Evolutionary conservation across 2,329 filamentous ascomycete species (phyloP).

Genomic region (Ceratocystiopsis minuta): DNA sequence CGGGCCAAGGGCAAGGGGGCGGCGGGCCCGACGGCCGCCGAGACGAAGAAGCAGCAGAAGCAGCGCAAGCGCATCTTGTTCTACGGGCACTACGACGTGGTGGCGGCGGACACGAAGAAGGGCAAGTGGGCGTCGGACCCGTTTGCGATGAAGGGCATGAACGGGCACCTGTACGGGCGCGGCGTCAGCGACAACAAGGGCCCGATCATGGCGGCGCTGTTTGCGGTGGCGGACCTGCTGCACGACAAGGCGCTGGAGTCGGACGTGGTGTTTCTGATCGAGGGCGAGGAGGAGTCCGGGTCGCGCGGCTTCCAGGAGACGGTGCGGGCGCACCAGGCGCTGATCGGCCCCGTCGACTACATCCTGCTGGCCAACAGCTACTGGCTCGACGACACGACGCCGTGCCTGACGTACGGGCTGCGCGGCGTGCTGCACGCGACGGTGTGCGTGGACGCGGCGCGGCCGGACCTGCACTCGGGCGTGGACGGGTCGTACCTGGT

Average conservation of each 20-base stretch:
- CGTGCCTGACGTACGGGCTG: constrained; percentile 86
- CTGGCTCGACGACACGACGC: constrained; percentile 92
- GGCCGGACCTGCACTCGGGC: constrained; percentile 83
- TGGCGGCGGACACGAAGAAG: constrained; percentile 68
- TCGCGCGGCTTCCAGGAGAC: constrained; percentile 80
- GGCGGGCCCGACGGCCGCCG: not conserved
- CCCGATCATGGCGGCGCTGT: constrained; percentile 82
- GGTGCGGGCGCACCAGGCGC: constrained; percentile 58
- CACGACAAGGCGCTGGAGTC: constrained; percentile 69
- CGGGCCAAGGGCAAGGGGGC: constrained; percentile 21
- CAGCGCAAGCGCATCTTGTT: constrained; percentile 77
- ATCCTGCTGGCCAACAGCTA: constrained; percentile 94
- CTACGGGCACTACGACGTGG: constrained; percentile 96
- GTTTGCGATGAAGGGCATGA: constrained; percentile 73
- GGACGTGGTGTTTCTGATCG: constrained; percentile 85
- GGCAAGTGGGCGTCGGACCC: constrained; percentile 77
- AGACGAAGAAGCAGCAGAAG: constrained; percentile 14
- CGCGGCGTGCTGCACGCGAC: constrained; percentile 89
- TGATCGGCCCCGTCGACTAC: constrained; percentile 84
- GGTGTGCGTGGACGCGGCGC: constrained; percentile 66
- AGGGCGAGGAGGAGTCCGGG: constrained; percentile 91
- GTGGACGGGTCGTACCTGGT: constrained; percentile 88
- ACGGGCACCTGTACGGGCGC: constrained; percentile 85
- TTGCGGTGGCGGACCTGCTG: constrained; percentile 77
- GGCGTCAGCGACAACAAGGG: constrained; percentile 98